phyloP scores from a whole-genome alignment of 2,329 filamentous ascomycete genomes.

The Fusarium pseudocircinatum region DNA sequence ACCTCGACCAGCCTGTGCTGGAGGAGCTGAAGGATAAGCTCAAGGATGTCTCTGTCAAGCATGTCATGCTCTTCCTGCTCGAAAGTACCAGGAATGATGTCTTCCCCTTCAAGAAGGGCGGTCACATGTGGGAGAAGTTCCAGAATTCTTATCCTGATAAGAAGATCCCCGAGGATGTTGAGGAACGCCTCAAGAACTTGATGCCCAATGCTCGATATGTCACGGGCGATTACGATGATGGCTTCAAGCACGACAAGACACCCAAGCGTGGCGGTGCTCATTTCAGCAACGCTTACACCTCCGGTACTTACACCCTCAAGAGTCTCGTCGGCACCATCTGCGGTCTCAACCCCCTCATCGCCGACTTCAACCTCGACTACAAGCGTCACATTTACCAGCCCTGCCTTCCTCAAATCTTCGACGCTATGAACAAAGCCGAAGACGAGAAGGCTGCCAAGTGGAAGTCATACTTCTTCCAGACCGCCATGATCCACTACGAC shows the following conservation, averaged over 20 bases:
- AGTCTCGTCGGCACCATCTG: slow-evolving; percentile 54
- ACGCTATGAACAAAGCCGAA: slow-evolving; percentile 46
- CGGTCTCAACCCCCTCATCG: slow-evolving; percentile 52
- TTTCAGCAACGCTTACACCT: slow-evolving; percentile 53
- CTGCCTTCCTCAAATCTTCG: slow-evolving; percentile 53
- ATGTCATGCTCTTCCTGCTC: slow-evolving; percentile 54
- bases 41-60: slow-evolving; percentile 50
- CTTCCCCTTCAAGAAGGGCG: slow-evolving; percentile 55
- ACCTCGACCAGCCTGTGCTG: slow-evolving; percentile 48
- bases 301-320: slow-evolving; percentile 56
- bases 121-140: slow-evolving; percentile 49
- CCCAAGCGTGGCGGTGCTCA: slow-evolving; percentile 51
- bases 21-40: slow-evolving; percentile 40
- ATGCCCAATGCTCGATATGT: slow-evolving; percentile 47
- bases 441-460: slow-evolving; percentile 35
- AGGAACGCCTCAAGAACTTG: slow-evolving; percentile 40
- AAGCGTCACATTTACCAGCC: slow-evolving; percentile 55
- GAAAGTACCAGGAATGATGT: slow-evolving; percentile 58
- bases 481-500: slow-evolving; percentile 48
- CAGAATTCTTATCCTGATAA: slow-evolving; percentile 45
- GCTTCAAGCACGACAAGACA: slow-evolving; percentile 41
- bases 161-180: slow-evolving; percentile 46
- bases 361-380: slow-evolving; percentile 55
- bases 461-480: slow-evolving; percentile 48
- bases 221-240: slow-evolving; percentile 50